These are phyloP conservation scores for Chloris gayana DNA, from an alignment of 176 grass and related monocot species.

Conservation along the genomic window DNA sequence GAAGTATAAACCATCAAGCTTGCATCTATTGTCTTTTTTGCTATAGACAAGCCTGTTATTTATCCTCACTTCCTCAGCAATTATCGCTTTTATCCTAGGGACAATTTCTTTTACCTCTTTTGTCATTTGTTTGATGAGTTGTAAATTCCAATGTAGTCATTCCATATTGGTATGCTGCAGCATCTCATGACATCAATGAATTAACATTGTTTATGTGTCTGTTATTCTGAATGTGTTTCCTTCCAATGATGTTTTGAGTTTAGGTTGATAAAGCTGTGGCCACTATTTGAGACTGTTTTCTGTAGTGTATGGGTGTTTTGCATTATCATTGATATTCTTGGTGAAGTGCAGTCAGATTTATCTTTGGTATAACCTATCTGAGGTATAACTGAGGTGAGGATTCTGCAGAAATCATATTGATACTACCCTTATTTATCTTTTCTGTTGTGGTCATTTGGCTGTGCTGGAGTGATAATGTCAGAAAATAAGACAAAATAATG, in stretches of 20 bases:
- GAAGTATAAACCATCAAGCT: constrained; percentile 35
- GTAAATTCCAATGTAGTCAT: neutral
- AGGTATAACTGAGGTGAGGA: neutral
- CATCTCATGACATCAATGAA: neutral
- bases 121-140: constrained; percentile 9
- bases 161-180: neutral
- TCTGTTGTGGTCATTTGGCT: constrained; percentile 46
- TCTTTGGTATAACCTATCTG: neutral
- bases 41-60: constrained; percentile 23
- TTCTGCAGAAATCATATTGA: neutral
- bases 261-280: neutral
- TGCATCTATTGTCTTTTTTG: constrained; percentile 37
- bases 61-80: constrained; percentile 22
- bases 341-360: constrained; percentile 7
- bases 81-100: constrained; percentile 15
- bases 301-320: neutral
- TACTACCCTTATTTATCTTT: constrained; percentile 44
- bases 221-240: constrained; percentile 9
- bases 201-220: neutral
- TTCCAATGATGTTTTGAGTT: constrained; percentile 7
- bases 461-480: constrained; percentile 41
- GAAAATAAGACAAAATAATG: constrained; percentile 43
- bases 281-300: neutral
- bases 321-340: neutral
- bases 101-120: neutral